A percentile compares a stretch with the other conserved stretches of the same genome.
Evolutionary conservation across 345 rosid species (phyloP).

Genomic region (Balakata baccata): DNA sequence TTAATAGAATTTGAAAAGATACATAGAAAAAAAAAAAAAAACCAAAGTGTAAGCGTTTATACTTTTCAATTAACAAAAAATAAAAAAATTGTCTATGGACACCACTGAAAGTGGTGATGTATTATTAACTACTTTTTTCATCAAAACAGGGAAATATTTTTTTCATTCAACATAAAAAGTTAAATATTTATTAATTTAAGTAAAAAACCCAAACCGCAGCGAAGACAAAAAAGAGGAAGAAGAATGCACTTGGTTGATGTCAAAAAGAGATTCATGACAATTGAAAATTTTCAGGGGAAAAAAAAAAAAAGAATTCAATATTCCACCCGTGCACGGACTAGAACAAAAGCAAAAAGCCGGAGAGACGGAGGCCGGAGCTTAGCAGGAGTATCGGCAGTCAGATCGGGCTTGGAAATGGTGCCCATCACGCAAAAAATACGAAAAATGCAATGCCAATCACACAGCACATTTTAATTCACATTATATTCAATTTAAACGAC

Average conservation of each 20-base stretch:
- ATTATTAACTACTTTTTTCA: no score
- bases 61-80: no score
- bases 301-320: neutral
- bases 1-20: no score
- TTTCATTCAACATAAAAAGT: no score
- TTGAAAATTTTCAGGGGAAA: neutral
- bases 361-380: neutral
- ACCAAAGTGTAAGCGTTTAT: no score
- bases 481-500: no score
- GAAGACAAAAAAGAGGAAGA: neutral
- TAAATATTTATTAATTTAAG: no score
- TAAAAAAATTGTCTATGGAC: no score
- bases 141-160: no score
- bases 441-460: constrained; percentile 1
- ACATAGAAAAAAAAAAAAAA: no score
- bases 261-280: neutral
- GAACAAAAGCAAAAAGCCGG: constrained; percentile 3
- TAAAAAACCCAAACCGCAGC: neutral
- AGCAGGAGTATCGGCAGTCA: neutral
- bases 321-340: neutral
- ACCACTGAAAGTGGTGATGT: no score
- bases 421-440: constrained; percentile 13
- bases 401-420: neutral
- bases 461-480: no score
- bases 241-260: neutral